Base-by-base conservation (phyloP, 345 rosid genomes). In the Salix brachista region DNA sequence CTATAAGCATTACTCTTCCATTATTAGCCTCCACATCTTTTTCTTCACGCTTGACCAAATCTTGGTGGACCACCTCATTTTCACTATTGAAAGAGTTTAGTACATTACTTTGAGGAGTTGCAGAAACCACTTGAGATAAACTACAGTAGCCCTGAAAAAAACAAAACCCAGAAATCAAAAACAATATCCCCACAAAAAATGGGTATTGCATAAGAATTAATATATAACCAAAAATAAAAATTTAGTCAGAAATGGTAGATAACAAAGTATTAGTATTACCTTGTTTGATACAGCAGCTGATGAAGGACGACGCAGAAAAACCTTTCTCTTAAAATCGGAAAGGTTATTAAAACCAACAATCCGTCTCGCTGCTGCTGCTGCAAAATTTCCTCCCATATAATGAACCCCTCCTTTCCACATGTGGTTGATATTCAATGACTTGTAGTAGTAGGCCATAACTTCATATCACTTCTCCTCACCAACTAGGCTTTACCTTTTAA, bases 1-100 rank as follows among this genome's bases (percentile, higher is more conserved):
- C 99, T 79, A 96, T 87, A 70, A 96, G 97, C 99, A 96, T 92
- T 75, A 93, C 88, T 88, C 97, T 86, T 42, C 91, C 90, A 82
- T 88, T 82, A 73, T 67, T 82, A 70, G 66, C 79, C 79, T 80
- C 80, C 64, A 23, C 83, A 44, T 26, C 83, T 65, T 69, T 80
- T 79, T 84, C 91, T 79, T 83, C 84, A 77, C 39, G 28, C 65
- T 82, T 84, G 23, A 76, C 61, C 7, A 85, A 67, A 81, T 70
- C 88, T 60, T 74, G 82, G 34, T 21, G 46, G 37, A 78, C 56
- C n/a, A 78, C 56, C n/a, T 69, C 48, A 61, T 39, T 67, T 67
- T 84, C 83, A 71, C 73, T 86, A 76, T 72, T 77, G 39, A 88
- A 74, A 68, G 89, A 76, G 62, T 78, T 39, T 46, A 73, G 66